phyloP scores from a whole-genome alignment of 306 rosid species.

The Cicer cuneatum region DNA sequence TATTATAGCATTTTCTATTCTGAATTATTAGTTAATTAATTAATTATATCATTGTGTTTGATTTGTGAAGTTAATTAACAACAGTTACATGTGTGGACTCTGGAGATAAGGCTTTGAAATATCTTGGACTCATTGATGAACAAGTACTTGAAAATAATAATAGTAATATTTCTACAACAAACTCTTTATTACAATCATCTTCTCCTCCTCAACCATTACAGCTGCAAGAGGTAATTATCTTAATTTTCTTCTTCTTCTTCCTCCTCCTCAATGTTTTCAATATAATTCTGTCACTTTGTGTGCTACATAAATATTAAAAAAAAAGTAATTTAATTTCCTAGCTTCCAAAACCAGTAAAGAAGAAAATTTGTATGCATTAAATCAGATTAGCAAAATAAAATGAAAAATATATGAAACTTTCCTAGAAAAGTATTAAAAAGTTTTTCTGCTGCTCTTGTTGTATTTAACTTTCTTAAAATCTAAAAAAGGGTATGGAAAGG shows the following conservation, averaged over 20 bases:
- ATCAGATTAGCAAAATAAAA: too few relatives aligned
- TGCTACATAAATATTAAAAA: too few relatives aligned
- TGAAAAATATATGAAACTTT: conserved; percentile 3
- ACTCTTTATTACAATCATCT: conserved; percentile 54
- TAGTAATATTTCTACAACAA: conserved; percentile 47
- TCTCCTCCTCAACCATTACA: conserved; percentile 38
- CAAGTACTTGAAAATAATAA: conserved; percentile 47
- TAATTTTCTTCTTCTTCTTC: background rate
- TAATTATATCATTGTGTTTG: background rate
- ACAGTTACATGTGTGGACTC: conserved; percentile 94
- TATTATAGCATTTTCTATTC: conserved; percentile 1
- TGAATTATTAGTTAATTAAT: background rate
- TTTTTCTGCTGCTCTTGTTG: background rate
- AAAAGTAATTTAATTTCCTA: too few relatives aligned
- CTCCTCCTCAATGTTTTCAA: background rate
- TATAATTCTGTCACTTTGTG: too few relatives aligned
- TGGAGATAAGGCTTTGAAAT: conserved; percentile 92
- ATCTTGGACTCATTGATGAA: conserved; percentile 67
- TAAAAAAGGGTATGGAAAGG: background rate
- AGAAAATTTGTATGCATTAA: too few relatives aligned
- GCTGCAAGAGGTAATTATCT: conserved; percentile 47
- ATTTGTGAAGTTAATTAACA: background rate
- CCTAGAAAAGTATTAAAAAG: background rate
- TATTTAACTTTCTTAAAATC: background rate
- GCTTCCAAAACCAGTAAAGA: too few relatives aligned